Conservation (phyloP, 2,329 filamentous ascomycete species). For the Penicillium concentricum region DNA sequence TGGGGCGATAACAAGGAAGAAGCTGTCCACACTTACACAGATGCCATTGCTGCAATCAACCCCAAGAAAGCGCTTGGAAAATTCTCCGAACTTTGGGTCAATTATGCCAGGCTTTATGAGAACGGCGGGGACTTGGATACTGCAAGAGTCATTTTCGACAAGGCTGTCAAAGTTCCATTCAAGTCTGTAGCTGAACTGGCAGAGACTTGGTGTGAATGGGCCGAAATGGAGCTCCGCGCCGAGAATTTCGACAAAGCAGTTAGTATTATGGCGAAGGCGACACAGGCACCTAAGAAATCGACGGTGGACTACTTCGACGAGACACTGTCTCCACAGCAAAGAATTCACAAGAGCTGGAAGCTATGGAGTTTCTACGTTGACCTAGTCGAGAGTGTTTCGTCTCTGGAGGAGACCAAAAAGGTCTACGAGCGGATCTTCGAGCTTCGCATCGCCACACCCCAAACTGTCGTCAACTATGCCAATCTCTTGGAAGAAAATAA, state of each 20-base stretch:
- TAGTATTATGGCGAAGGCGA: conserved; percentile 94
- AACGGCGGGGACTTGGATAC: conserved; percentile 77
- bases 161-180: conserved; percentile 95
- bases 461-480: conserved; percentile 98
- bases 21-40: conserved; percentile 89
- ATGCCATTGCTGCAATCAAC: conserved; percentile 87
- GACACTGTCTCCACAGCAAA: conserved; percentile 85
- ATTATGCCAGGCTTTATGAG: conserved; percentile 97
- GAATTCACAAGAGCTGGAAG: conserved; percentile 99
- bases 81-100: conserved; percentile 93
- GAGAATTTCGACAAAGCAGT: conserved; percentile 96
- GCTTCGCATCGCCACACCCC: conserved; percentile 92
- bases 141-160: conserved; percentile 92
- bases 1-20: conserved; percentile 94
- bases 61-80: conserved; percentile 92
- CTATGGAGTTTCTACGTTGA: conserved; percentile 99
- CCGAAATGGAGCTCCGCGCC: conserved; percentile 93
- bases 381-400: conserved; percentile 89
- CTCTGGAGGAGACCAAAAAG: conserved; percentile 85
- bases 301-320: conserved; percentile 99
- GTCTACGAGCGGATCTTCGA: conserved; percentile 98
- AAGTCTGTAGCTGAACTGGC: conserved; percentile 96
- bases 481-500: conserved; percentile 91
- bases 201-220: conserved; percentile 99
- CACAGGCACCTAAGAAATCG: conserved; percentile 94